Evolutionary conservation across 140 eudicot species (phyloP).

Genomic region (Oenanthe javanica): DNA sequence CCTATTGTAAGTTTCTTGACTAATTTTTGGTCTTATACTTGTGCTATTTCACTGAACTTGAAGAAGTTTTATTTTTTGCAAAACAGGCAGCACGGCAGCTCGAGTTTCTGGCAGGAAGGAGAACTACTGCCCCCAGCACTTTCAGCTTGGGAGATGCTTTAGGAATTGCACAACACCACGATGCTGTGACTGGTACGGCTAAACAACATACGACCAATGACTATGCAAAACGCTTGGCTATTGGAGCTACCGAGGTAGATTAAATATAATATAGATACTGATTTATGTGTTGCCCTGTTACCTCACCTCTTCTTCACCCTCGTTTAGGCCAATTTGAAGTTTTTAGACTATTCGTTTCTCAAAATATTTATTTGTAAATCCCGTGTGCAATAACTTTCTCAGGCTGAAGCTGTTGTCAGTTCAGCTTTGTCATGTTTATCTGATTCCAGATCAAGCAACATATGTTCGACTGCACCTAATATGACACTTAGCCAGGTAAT

Average conservation of each 20-base stretch:
- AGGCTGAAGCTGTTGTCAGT: slow-evolving; percentile 74
- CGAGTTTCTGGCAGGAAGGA: slow-evolving; percentile 62
- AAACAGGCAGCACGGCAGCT: slow-evolving; percentile 87
- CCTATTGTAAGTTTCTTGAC: background rate
- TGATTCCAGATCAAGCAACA: slow-evolving; percentile 24
- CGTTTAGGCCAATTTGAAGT: background rate
- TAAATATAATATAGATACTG: slow-evolving; percentile 7
- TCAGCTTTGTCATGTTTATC: slow-evolving; percentile 68
- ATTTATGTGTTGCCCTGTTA: background rate
- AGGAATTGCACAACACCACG: slow-evolving; percentile 96
- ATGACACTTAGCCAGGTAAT: slow-evolving; percentile 57
- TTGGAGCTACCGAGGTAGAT: slow-evolving; percentile 75
- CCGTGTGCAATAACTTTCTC: slow-evolving; percentile 3
- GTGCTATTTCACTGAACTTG: background rate
- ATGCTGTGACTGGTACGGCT: slow-evolving; percentile 87
- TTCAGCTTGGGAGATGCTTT: slow-evolving; percentile 81
- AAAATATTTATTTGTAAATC: background rate
- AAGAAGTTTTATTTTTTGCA: background rate
- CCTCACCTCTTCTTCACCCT: background rate
- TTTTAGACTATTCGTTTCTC: background rate
- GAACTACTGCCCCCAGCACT: slow-evolving; percentile 37
- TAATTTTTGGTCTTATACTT: background rate
- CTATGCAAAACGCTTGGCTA: slow-evolving; percentile 78
- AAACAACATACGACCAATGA: slow-evolving; percentile 82
- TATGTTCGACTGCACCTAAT: slow-evolving; percentile 25